phyloP scores from a whole-genome alignment of 1,284 basidiomycete species.

The Neotropicomus parvogracilis region DNA sequence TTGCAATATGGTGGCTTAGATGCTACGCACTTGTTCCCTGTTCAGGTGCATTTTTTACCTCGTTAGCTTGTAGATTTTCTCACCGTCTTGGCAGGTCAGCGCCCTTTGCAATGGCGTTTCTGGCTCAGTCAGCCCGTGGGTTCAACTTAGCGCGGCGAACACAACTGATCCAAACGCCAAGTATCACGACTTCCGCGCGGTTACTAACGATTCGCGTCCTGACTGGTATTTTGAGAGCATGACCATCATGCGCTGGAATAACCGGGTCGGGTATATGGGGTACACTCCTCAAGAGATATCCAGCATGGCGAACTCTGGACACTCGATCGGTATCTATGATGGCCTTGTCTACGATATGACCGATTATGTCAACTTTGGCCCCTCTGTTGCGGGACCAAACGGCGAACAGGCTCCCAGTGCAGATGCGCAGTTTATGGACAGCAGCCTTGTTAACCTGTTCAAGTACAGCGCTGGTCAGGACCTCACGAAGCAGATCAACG shows the following conservation, averaged over 20 bases:
- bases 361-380: conserved; percentile 66
- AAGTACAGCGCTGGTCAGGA: conserved; percentile 79
- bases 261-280: conserved; percentile 87
- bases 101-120: conserved; percentile 88
- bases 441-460: conserved; percentile 77
- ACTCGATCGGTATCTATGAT: conserved; percentile 78
- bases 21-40: conserved; percentile 84
- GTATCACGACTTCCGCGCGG: conserved; percentile 95
- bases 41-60: conserved; percentile 59
- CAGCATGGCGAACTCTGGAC: conserved; percentile 64
- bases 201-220: conserved; percentile 83
- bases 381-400: conserved; percentile 56
- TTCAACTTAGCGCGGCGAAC: conserved; percentile 79
- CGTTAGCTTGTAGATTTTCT: conserved; percentile 2
- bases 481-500: conserved; percentile 76
- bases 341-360: conserved; percentile 88
- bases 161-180: conserved; percentile 74
- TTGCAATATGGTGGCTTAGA: conserved; percentile 81
- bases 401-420: conserved; percentile 57
- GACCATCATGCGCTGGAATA: conserved; percentile 85
- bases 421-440: conserved; percentile 78
- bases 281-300: conserved; percentile 78
- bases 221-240: conserved; percentile 98
- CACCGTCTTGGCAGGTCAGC: conserved; percentile 58
- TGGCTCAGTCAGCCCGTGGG: conserved; percentile 82